Evolutionary conservation across 179 eudicot species (phyloP), one percentile per base, ranked within the genome.

Genomic region (Corrigiola litoralis): DNA sequence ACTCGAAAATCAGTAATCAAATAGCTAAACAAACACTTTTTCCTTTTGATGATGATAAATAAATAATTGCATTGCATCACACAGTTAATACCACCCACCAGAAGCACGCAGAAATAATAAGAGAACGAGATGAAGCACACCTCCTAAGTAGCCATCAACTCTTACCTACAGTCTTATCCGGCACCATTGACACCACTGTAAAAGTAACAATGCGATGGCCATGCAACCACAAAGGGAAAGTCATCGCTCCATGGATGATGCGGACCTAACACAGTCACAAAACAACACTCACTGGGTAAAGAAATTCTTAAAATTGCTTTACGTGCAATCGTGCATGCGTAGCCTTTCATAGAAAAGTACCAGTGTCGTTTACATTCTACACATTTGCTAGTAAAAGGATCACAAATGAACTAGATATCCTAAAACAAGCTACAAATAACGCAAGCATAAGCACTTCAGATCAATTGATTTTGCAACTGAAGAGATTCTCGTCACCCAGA

Each of bases 151-250:
- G 23, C 10, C 64, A 48, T 65, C 40, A 50, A 42, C 55, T 56
- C 81, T 81, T 82, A 94, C 97, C 99, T 58, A 85, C 81, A 54
- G 84, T 72, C 70, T 75, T 80, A 65, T 76, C 71, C 28, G 99
- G 99, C 72, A 74, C 67, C 63, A 87, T 75, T 63, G 96, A 84
- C 74, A 82, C 80, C 46, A 94, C 99, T 44, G 70, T 74, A 78
- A 94, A 94, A 1, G 77, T 82, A 71, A 91, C 77, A 60, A 84
- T 76, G 61, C 86, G 83, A 65, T 73, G 87, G 33, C 97, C 99
- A 79, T 94, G 96, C 85, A 94, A 70, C 99, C 96, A 94, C 78
- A 94, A 70, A 61, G 99, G 97, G 70, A 94, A 88, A 58, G 58
- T 81, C 99, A 91, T 94, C 52, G 77, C 80, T 72, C 76, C 87